Evolutionary conservation across 148 eudicot species (phyloP).

Genomic region (Rhododendron kiyosumense): DNA sequence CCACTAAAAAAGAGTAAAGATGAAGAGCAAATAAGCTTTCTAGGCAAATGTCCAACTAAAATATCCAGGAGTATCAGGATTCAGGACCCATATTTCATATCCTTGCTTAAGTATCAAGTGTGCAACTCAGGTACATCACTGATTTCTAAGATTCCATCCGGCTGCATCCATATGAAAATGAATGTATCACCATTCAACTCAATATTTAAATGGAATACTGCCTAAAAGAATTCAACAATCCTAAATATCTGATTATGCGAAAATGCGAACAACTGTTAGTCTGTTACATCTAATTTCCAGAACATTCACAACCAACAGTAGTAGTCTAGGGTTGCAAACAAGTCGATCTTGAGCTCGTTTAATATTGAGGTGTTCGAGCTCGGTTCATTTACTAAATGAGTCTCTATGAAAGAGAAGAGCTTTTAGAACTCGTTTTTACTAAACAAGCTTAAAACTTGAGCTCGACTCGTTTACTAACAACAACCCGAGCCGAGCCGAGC

Average conservation of each 20-base stretch:
- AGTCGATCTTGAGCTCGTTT: neutral
- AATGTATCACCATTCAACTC: neutral
- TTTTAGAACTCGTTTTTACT: too few species aligned
- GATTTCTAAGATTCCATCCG: neutral
- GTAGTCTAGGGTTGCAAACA: neutral
- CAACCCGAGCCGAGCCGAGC: too few species aligned
- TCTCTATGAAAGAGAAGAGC: too few species aligned
- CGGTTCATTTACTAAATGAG: too few species aligned
- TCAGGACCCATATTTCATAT: too few species aligned
- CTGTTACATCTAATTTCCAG: neutral
- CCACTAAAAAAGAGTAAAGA: neutral
- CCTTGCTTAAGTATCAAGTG: neutral
- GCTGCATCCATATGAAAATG: neutral
- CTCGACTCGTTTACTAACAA: too few species aligned
- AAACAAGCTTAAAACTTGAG: too few species aligned
- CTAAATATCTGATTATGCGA: too few species aligned
- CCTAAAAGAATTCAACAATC: too few species aligned
- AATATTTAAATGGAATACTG: too few species aligned
- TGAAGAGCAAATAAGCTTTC: neutral
- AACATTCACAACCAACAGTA: neutral
- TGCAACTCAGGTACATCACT: neutral
- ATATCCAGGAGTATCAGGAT: neutral
- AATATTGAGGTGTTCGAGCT: neutral
- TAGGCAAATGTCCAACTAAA: neutral
- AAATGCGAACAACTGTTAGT: too few species aligned